Percentiles rank a stretch among this genome's conserved stretches.
Conservation (phyloP, 805 yeast species). For the Zygosaccharomyces bisporus region DNA sequence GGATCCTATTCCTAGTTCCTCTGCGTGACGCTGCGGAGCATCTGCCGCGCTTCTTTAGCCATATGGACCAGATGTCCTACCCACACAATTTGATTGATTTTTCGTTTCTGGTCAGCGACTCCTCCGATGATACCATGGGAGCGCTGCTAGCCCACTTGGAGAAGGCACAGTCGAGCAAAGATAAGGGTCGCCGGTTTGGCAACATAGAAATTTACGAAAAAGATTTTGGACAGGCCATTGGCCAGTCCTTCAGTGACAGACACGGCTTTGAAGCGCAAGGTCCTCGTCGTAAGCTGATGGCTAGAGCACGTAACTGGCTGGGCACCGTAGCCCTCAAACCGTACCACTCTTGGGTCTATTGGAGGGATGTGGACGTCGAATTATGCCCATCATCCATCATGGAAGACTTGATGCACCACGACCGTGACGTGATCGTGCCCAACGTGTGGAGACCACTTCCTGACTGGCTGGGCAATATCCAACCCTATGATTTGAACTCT, state of each 20-base stretch:
- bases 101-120: constrained; percentile 85
- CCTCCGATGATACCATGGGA: constrained; percentile 82
- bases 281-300: constrained; percentile 92
- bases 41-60: constrained; percentile 83
- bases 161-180: constrained; percentile 62
- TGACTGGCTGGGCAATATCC: constrained; percentile 80
- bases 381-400: constrained; percentile 77
- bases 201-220: constrained; percentile 83
- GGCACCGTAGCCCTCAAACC: constrained; percentile 83
- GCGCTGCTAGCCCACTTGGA: constrained; percentile 54
- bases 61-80: constrained; percentile 73
- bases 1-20: constrained; percentile 83
- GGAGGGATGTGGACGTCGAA: constrained; percentile 99
- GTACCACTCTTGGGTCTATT: constrained; percentile 91
- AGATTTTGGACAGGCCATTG: constrained; percentile 90
- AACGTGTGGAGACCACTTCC: constrained; percentile 90
- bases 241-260: constrained; percentile 88
- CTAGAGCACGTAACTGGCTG: constrained; percentile 92
- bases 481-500: constrained; percentile 79
- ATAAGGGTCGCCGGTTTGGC: constrained; percentile 65
- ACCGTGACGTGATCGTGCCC: constrained; percentile 89
- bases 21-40: constrained; percentile 89
- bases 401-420: constrained; percentile 90
- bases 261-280: constrained; percentile 97
- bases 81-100: constrained; percentile 82